Percentiles rank a stretch among this genome's conserved stretches.
Conservation (phyloP, 2,329 filamentous ascomycete genomes). For the Metarhizium humberi region DNA sequence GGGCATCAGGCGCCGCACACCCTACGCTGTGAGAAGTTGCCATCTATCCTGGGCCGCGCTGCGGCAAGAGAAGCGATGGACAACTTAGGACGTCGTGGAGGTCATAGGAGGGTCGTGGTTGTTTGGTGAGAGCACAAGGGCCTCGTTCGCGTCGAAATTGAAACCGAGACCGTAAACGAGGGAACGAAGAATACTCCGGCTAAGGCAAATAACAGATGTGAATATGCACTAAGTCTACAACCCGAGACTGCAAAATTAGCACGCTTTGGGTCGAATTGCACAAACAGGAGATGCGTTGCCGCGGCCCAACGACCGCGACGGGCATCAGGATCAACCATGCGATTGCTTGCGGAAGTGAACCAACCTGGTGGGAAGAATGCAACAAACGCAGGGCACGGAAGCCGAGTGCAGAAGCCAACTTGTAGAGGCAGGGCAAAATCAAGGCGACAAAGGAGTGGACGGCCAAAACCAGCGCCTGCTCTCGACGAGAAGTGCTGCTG, state of each 20-base stretch:
- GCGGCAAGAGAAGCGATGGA: constrained; percentile 36
- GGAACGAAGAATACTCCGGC: neutral
- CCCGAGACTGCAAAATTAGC: neutral
- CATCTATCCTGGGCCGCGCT: constrained; percentile 37
- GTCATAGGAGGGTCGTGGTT: constrained; percentile 27
- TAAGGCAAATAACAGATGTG: neutral
- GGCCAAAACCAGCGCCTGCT: constrained; percentile 50
- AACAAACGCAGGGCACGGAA: constrained; percentile 5
- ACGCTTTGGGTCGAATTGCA: neutral
- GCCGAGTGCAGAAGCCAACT: constrained; percentile 4
- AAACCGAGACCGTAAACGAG: neutral
- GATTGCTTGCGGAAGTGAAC: neutral
- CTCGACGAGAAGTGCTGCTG: constrained; percentile 38
- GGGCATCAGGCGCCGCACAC: constrained; percentile 20
- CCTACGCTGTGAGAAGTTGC: constrained; percentile 30
- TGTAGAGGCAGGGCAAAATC: constrained; percentile 19
- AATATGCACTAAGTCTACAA: neutral
- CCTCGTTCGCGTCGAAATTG: neutral
- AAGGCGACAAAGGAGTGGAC: constrained; percentile 43
- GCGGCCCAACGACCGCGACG: neutral
- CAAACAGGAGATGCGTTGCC: neutral
- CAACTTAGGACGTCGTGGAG: constrained; percentile 24
- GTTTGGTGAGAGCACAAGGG: neutral
- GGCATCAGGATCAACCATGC: neutral
- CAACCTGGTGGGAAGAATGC: constrained; percentile 6